Evolutionary conservation across 2,329 filamentous ascomycete species (phyloP).

Genomic region (Colletotrichum spaethianum): DNA sequence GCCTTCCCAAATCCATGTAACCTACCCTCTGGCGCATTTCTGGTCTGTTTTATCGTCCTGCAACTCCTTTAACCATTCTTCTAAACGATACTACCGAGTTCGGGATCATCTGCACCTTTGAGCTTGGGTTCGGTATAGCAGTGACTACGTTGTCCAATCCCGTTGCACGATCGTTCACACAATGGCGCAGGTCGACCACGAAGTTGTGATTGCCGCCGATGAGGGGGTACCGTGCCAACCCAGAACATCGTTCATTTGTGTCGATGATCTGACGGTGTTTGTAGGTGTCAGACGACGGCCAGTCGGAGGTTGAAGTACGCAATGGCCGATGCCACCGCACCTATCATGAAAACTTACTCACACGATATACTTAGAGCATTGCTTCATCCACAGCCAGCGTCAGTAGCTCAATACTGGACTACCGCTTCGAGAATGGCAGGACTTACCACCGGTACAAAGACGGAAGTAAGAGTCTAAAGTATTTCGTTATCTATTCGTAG

Average conservation of each 20-base stretch:
- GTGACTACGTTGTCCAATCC: background rate
- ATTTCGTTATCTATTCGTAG: no score
- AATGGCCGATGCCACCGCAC: background rate
- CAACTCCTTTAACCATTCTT: background rate
- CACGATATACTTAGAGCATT: background rate
- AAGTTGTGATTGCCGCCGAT: constrained; percentile 8
- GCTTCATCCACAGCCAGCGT: constrained; percentile 47
- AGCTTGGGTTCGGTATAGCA: background rate
- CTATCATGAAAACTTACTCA: background rate
- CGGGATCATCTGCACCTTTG: background rate
- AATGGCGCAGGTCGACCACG: constrained; percentile 8
- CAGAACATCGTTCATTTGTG: no score
- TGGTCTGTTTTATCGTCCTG: background rate
- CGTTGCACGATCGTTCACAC: background rate
- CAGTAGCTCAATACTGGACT: constrained; percentile 48
- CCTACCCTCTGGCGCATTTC: background rate
- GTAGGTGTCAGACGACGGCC: background rate
- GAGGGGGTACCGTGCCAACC: background rate
- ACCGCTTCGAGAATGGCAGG: constrained; percentile 25
- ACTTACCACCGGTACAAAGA: constrained; percentile 43
- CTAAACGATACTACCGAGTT: background rate
- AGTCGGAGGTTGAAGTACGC: background rate
- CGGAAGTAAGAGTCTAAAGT: background rate
- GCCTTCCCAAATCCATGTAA: background rate
- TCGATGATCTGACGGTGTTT: background rate